Conservation (phyloP, 2,329 filamentous ascomycete genomes). For the Xylariaceae sp. region DNA sequence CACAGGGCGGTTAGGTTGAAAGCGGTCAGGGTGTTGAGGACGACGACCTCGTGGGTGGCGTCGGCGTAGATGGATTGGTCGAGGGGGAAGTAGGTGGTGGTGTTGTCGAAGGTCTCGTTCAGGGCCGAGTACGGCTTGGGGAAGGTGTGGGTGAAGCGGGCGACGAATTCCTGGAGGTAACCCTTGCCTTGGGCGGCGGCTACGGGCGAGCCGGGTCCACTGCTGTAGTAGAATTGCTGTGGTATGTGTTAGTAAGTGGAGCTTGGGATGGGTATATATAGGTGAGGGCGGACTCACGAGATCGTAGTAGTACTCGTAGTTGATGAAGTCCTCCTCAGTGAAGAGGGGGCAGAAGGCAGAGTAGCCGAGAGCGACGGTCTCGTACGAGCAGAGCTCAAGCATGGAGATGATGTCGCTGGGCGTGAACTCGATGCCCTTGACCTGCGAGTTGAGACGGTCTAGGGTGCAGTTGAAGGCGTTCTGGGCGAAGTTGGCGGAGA, state of each 20-base stretch:
- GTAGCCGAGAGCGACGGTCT: conserved; percentile 37
- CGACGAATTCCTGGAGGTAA: conserved; percentile 33
- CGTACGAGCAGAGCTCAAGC: conserved; percentile 36
- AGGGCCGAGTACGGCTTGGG: conserved; percentile 29
- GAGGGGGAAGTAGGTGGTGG: conserved; percentile 36
- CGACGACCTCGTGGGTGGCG: conserved; percentile 26
- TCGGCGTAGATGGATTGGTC: conserved; percentile 34
- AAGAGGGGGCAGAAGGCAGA: conserved; percentile 40
- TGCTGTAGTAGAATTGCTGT: conserved; percentile 32
- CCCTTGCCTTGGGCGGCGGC: conserved; percentile 31
- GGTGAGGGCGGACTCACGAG: conserved; percentile 30
- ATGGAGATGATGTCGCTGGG: conserved; percentile 35
- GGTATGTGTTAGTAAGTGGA: not conserved
- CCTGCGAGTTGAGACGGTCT: conserved; percentile 28
- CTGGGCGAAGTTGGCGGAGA: conserved; percentile 23
- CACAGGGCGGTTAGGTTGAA: conserved; percentile 33
- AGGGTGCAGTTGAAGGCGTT: conserved; percentile 30
- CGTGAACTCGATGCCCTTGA: conserved; percentile 31
- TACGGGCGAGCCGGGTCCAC: conserved; percentile 33
- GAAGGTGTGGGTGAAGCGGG: conserved; percentile 30
- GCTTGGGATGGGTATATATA: conserved; percentile 1
- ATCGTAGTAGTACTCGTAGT: conserved; percentile 42
- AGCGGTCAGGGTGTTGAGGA: conserved; percentile 30
- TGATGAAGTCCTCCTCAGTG: conserved; percentile 38
- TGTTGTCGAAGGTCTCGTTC: conserved; percentile 36